Conservation (phyloP, 2,329 filamentous ascomycete genomes). For the Claviceps paspali region DNA sequence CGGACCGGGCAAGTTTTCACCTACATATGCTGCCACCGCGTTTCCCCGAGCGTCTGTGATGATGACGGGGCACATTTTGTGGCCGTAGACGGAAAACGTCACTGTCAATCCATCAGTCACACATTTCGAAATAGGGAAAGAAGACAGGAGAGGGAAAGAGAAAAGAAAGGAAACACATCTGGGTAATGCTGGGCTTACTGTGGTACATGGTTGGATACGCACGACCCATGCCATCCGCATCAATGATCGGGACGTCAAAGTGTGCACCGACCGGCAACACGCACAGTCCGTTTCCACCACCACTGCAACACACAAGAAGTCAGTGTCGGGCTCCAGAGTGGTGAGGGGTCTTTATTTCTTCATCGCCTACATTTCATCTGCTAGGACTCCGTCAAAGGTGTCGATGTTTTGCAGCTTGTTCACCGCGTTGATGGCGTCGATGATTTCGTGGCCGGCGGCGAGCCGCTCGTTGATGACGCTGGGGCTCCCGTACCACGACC, state of each 20-base stretch:
- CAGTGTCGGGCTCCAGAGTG: no score
- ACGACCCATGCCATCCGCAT: conserved; percentile 23
- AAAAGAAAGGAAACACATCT: no score
- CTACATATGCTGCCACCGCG: conserved; percentile 17
- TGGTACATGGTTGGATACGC: conserved; percentile 24
- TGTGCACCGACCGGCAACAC: conserved; percentile 18
- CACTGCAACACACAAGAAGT: conserved; percentile 12
- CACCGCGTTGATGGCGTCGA: conserved; percentile 20
- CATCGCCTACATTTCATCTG: conserved; percentile 22
- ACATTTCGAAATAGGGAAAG: no score
- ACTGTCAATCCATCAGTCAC: conserved; percentile 10
- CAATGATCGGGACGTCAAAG: conserved; percentile 21
- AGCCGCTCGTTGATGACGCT: conserved; percentile 25
- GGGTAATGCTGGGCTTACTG: no score
- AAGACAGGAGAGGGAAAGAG: no score
- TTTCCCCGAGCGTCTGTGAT: conserved; percentile 23
- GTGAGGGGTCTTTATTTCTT: background rate
- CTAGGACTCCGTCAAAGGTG: conserved; percentile 18
- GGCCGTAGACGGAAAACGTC: conserved; percentile 23
- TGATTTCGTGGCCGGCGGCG: conserved; percentile 21
- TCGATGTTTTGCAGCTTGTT: conserved; percentile 17
- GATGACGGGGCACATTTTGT: conserved; percentile 20
- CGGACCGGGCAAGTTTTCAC: no score
- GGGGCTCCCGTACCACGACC: conserved; percentile 29
- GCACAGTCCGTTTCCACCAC: conserved; percentile 24